Evolutionary conservation across 345 rosid genomes (phyloP).

Genomic region (Gossypium australe): DNA sequence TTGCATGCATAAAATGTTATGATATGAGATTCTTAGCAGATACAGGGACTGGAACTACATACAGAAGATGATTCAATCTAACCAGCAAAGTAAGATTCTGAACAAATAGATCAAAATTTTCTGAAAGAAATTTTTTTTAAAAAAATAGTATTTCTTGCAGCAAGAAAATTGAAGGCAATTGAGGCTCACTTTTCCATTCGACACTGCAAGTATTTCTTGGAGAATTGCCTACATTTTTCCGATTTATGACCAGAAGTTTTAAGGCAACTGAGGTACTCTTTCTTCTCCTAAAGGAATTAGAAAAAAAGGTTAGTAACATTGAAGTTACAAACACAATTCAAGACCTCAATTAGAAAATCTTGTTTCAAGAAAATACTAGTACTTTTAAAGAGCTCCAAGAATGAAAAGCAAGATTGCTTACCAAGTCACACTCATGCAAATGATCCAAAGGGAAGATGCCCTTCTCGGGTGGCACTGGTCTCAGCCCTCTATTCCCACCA

Average conservation of each 20-base stretch:
- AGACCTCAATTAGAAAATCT: not conserved
- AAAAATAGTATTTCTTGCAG: not conserved
- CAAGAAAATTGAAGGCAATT: not conserved
- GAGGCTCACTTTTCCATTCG: conserved; percentile 86
- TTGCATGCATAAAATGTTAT: not conserved
- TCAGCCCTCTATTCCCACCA: conserved; percentile 87
- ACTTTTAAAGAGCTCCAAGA: not conserved
- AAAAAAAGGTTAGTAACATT: not conserved
- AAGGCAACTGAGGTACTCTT: conserved; percentile 79
- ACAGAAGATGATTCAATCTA: not conserved
- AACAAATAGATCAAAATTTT: not conserved
- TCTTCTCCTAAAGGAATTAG: conserved; percentile 62
- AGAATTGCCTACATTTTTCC: conserved; percentile 64
- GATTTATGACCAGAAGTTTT: conserved; percentile 72
- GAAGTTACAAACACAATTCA: not conserved
- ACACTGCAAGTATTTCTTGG: conserved; percentile 78
- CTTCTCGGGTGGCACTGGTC: conserved; percentile 92
- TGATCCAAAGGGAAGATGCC: conserved; percentile 95
- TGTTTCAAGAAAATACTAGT: not conserved
- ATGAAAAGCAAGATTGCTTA: conserved; percentile 30
- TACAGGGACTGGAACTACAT: not conserved
- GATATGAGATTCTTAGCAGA: not conserved
- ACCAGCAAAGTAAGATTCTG: not conserved
- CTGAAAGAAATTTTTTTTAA: not conserved
- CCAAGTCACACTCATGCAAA: conserved; percentile 77